These are phyloP conservation scores for Candida schatavii DNA, from an alignment of 805 yeast species.

Conservation along the genomic window DNA sequence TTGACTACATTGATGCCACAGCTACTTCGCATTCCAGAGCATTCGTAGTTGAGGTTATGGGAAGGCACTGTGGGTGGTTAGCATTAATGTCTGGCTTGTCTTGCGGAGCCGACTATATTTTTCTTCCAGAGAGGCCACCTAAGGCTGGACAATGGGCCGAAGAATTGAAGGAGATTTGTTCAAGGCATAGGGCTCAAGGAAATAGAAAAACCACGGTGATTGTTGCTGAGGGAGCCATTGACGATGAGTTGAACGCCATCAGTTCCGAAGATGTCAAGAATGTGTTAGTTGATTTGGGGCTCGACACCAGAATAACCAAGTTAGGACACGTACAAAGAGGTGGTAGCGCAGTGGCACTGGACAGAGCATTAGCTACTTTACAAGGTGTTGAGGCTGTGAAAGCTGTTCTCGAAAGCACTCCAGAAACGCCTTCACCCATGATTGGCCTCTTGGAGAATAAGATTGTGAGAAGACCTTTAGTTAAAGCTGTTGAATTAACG, in stretches of 20 bases:
- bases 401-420: conserved; percentile 66
- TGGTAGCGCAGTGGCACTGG: conserved; percentile 77
- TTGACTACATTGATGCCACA: conserved; percentile 81
- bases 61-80: conserved; percentile 88
- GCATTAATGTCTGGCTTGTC: conserved; percentile 79
- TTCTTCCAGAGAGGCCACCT: conserved; percentile 80
- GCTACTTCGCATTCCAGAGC: conserved; percentile 83
- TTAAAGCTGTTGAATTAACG: conserved; percentile 71
- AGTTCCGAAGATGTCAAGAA: conserved; percentile 62
- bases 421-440: conserved; percentile 76
- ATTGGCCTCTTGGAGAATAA: conserved; percentile 72
- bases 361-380: conserved; percentile 67
- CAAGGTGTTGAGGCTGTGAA: conserved; percentile 83
- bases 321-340: conserved; percentile 84
- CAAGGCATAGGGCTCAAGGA: conserved; percentile 66
- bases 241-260: conserved; percentile 64
- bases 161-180: conserved; percentile 60
- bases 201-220: conserved; percentile 76
- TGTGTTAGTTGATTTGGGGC: conserved; percentile 62
- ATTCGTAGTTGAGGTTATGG: conserved; percentile 84
- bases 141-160: conserved; percentile 61
- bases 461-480: conserved; percentile 62
- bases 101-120: conserved; percentile 75
- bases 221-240: conserved; percentile 84
- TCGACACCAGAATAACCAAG: conserved; percentile 76